Percentiles rank a stretch among this genome's conserved stretches.
These are phyloP conservation scores for Pythium oligandrum DNA, from an alignment of 352 stramenopile species.

Conservation along the genomic window DNA sequence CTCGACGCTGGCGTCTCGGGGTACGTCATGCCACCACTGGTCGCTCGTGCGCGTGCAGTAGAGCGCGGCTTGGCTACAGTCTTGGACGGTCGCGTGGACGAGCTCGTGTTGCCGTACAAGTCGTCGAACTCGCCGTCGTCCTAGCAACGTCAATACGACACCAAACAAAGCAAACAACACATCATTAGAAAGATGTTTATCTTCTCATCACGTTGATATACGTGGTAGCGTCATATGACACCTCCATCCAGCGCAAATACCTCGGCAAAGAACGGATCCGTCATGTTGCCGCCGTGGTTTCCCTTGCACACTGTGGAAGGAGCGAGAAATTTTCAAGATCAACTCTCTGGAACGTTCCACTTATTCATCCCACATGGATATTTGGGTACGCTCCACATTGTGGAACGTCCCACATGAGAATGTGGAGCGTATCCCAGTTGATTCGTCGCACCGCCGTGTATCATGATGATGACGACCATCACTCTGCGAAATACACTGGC, in stretches of 20 bases:
- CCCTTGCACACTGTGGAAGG: too few relatives aligned
- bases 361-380: too few relatives aligned
- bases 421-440: too few relatives aligned
- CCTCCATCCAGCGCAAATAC: conserved; percentile 8
- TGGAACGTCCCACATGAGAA: too few relatives aligned
- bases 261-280: conserved; percentile 50
- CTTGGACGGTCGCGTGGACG: too few relatives aligned
- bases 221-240: background rate
- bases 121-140: conserved; percentile 78
- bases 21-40: conserved; percentile 7
- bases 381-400: too few relatives aligned
- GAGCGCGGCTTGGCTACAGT: too few relatives aligned
- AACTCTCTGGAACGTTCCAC: too few relatives aligned
- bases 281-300: conserved; percentile 10
- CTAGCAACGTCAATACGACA: conserved; percentile 16
- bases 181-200: background rate
- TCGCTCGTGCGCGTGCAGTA: background rate
- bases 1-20: conserved; percentile 18
- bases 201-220: background rate
- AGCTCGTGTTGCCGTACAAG: conserved; percentile 39
- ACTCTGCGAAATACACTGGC: too few relatives aligned
- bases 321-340: too few relatives aligned
- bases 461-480: too few relatives aligned
- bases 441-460: too few relatives aligned
- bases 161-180: conserved; percentile 2